Evolutionary conservation across 192 early-diverging fungal species (phyloP).

Genomic region (Coemansia brasiliensis): DNA sequence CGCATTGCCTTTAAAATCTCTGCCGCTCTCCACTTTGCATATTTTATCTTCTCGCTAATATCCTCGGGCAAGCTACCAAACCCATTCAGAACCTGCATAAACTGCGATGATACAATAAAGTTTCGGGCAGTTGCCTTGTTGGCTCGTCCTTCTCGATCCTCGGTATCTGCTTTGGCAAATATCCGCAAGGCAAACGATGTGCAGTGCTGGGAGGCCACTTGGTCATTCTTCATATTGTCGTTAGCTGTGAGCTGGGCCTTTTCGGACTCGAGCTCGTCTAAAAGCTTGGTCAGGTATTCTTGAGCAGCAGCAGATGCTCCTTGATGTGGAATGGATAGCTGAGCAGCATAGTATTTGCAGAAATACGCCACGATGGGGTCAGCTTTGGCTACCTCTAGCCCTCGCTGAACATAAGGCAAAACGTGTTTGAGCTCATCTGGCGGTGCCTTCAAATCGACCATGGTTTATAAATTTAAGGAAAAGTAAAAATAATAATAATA

Average conservation of each 20-base stretch:
- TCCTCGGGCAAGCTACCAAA: slow-evolving; percentile 78
- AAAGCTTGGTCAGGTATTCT: slow-evolving; percentile 62
- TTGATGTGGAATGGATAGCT: slow-evolving; percentile 68
- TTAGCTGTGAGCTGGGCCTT: slow-evolving; percentile 64
- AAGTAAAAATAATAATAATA: slow-evolving; percentile 10
- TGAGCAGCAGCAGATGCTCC: slow-evolving; percentile 57
- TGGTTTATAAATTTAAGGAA: neutral
- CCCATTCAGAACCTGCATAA: slow-evolving; percentile 80
- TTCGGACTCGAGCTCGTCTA: slow-evolving; percentile 82
- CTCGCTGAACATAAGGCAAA: slow-evolving; percentile 77
- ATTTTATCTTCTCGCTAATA: slow-evolving; percentile 82
- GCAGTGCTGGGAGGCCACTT: slow-evolving; percentile 75
- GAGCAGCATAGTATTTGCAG: slow-evolving; percentile 84
- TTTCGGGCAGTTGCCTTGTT: slow-evolving; percentile 85
- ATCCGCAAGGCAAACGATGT: slow-evolving; percentile 89
- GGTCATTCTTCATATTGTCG: slow-evolving; percentile 74
- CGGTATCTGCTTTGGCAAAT: slow-evolving; percentile 88
- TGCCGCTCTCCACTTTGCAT: slow-evolving; percentile 93
- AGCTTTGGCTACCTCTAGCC: slow-evolving; percentile 69
- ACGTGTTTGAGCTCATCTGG: slow-evolving; percentile 72
- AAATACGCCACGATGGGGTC: slow-evolving; percentile 95
- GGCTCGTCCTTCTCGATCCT: slow-evolving; percentile 80
- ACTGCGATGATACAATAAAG: slow-evolving; percentile 86
- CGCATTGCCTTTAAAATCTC: slow-evolving; percentile 90
- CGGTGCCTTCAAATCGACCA: slow-evolving; percentile 26